Evolutionary conservation across 2,329 filamentous ascomycete species (phyloP).

Genomic region (Venturia aucupariae): DNA sequence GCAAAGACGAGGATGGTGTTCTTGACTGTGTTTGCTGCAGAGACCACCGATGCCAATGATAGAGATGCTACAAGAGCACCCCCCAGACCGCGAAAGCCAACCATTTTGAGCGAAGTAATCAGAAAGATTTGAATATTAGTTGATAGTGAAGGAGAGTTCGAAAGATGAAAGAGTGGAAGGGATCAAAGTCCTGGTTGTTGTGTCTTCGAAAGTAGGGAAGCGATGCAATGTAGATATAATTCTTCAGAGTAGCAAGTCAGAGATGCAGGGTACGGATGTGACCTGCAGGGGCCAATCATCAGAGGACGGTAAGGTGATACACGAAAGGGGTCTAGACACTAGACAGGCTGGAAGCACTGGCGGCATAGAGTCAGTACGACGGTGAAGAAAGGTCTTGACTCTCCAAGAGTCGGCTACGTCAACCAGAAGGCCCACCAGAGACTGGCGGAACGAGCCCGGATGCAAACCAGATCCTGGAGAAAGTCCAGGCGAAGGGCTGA

Average conservation of each 20-base stretch:
- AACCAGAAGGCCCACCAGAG: background rate
- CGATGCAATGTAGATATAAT: background rate
- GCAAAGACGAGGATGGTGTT: slow-evolving; percentile 43
- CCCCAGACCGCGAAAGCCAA: background rate
- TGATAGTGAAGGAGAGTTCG: background rate
- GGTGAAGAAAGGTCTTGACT: background rate
- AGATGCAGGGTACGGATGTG: slow-evolving; percentile 20
- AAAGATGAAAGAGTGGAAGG: background rate
- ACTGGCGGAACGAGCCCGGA: background rate
- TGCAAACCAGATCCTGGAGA: background rate
- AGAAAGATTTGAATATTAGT: background rate
- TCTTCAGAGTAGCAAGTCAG: background rate
- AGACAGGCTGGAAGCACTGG: background rate
- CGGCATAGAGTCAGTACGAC: background rate
- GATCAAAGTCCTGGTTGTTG: background rate
- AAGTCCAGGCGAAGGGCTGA: background rate
- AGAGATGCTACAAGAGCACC: slow-evolving; percentile 1
- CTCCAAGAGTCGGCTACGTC: background rate
- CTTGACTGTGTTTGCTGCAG: background rate
- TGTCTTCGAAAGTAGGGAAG: background rate
- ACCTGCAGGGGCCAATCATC: slow-evolving; percentile 1
- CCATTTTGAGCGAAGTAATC: background rate
- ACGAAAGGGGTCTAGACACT: background rate
- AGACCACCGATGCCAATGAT: background rate
- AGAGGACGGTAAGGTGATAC: background rate